A percentile compares a stretch with the other conserved stretches of the same genome.
phyloP scores from a whole-genome alignment of 139 green algal genomes.

The Spirogloea muscicola region DNA sequence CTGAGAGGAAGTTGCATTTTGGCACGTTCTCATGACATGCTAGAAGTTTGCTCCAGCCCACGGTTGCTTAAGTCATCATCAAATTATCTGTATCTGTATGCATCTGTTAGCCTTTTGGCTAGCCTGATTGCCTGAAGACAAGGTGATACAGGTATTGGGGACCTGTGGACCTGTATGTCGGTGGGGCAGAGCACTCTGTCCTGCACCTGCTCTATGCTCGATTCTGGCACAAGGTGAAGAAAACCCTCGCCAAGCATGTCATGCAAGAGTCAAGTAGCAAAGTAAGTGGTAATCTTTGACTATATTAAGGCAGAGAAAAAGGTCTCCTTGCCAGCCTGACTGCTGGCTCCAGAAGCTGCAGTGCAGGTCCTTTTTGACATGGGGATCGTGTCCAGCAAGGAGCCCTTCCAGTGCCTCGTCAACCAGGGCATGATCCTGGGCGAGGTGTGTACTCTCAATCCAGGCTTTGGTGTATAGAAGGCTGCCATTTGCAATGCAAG shows the following conservation, averaged over 20 bases:
- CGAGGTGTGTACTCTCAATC: constrained; percentile 87
- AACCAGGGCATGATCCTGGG: constrained; percentile 97
- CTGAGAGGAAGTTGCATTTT: too few species aligned
- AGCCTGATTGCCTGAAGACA: background rate
- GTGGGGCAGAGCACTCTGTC: constrained; percentile 91
- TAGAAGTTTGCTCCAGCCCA: too few species aligned
- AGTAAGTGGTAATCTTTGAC: too few species aligned
- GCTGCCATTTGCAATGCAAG: background rate
- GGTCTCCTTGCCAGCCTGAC: too few species aligned
- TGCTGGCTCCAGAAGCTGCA: too few species aligned
- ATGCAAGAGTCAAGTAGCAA: too few species aligned
- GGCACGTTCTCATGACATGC: too few species aligned
- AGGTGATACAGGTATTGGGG: constrained; percentile 77
- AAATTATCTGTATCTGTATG: too few species aligned
- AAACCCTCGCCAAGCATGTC: too few species aligned
- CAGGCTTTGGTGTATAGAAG: constrained; percentile 45
- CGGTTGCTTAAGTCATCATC: too few species aligned
- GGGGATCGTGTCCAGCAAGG: constrained; percentile 77
- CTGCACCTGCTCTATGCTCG: constrained; percentile 95
- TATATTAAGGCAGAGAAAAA: too few species aligned
- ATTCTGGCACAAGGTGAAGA: constrained; percentile 92
- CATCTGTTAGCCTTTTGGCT: background rate
- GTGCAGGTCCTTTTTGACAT: constrained; percentile 82
- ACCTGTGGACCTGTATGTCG: constrained; percentile 96
- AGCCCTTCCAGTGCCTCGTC: constrained; percentile 89